Evolutionary conservation across 2,329 filamentous ascomycete species (phyloP).

Genomic region (Colletotrichum graminicola): DNA sequence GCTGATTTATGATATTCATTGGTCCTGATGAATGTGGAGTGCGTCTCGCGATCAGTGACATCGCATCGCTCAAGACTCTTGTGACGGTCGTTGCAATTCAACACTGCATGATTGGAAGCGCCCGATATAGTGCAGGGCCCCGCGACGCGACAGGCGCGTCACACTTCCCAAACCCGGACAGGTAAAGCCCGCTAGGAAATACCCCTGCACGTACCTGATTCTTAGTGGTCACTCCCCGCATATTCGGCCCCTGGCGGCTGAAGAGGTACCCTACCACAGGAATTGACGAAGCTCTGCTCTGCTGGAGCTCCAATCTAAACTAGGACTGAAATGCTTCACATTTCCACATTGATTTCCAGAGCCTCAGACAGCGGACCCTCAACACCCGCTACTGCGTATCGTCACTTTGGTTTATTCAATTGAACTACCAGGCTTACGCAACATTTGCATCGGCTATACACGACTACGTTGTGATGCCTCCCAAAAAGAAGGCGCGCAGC

Average conservation of each 20-base stretch:
- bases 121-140: conserved; percentile 4
- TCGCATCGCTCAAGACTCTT: conserved; percentile 13
- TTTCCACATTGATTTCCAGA: not conserved
- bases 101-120: not conserved
- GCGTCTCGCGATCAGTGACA: conserved; percentile 18
- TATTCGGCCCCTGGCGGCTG: conserved; percentile 21
- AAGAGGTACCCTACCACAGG: conserved; percentile 12
- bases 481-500: conserved; percentile 74
- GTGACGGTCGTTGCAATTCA: not conserved
- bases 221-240: conserved; percentile 23
- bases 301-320: conserved; percentile 12
- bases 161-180: conserved; percentile 13
- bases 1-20: conserved; percentile 7
- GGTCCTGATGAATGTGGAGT: too few relatives aligned
- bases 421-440: too few relatives aligned
- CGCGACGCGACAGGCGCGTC: conserved; percentile 36
- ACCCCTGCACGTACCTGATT: conserved; percentile 13
- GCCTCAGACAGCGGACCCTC: not conserved
- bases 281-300: conserved; percentile 6
- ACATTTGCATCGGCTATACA: not conserved
- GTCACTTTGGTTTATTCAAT: not conserved
- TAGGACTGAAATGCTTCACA: not conserved
- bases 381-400: not conserved
- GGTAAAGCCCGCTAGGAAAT: conserved; percentile 10
- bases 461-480: conserved; percentile 67